Conservation (phyloP, 148 eudicot species). For the Silene conica region DNA sequence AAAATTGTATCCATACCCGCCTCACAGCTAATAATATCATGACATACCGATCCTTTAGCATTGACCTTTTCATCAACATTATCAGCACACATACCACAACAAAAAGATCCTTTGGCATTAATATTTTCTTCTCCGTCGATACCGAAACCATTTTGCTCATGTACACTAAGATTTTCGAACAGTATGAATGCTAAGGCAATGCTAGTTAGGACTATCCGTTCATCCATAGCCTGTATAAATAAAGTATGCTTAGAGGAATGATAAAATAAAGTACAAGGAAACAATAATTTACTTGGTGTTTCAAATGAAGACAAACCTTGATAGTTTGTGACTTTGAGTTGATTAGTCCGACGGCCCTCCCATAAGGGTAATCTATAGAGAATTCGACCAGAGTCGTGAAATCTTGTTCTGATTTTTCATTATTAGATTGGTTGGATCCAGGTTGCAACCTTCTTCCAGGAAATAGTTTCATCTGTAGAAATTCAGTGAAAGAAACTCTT, state of each 20-base stretch:
- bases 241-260: neutral
- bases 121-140: neutral
- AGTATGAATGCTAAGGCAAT: constrained; percentile 14
- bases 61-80: neutral
- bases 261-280: neutral
- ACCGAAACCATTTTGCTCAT: constrained; percentile 37
- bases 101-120: neutral
- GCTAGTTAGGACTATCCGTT: neutral
- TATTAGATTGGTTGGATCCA: neutral
- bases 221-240: constrained; percentile 1
- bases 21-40: neutral
- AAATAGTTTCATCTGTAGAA: constrained; percentile 6
- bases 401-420: neutral
- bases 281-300: no score
- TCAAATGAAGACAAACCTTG: neutral
- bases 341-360: neutral
- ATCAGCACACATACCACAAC: no score
- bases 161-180: constrained; percentile 31
- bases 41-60: neutral
- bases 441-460: constrained; percentile 1
- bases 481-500: neutral
- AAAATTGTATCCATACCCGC: no score
- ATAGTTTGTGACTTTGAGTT: neutral
- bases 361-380: neutral
- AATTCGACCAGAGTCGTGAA: constrained; percentile 9